Base-by-base conservation (phyloP, 345 rosid species). In the Combretum micranthum region DNA sequence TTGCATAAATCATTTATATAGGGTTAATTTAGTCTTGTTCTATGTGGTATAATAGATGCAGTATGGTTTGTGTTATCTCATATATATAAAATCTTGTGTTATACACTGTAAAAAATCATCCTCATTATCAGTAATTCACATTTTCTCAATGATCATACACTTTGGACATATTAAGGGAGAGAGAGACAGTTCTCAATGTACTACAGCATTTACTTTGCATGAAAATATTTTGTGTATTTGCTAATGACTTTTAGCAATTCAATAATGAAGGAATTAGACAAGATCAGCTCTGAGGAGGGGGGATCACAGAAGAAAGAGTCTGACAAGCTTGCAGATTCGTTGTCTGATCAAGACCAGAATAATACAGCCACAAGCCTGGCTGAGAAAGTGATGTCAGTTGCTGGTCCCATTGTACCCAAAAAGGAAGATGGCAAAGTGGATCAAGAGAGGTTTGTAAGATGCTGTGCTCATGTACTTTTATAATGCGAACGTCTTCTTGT, bases 401-500 rank as follows among this genome's bases (percentile, higher is more conserved):
- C 99, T 77, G 79, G 79, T 75, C 97, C 98, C 47, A 93, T 90
- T 46, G 94, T 92, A 52, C 98, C 98, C 57, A 92, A 89, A 52
- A 93, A 80, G 69, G 93, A 72, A 76, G 88, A 68, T 69, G 99
- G 99, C 63, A 91, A 78, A 81, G 81, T 88, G 63, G 99, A 88
- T 80, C 94, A 88, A 68, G 97, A 86, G 39, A 88, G 95, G 99
- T 93, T 57, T 70, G 10, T 32, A 7, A 32, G 39, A 32, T 32
- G 39, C 39, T 32, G 9, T 32, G 18, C 43, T 1, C 45, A 12
- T 21, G 25, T 44, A 21, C 48, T 53, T 20, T 12, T 47, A 20
- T 10, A 12, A 3, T 45, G 15, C n/a, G 37, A 17, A 18, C 22
- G 54, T 25, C 25, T 55, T 19, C 39, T 32, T 32, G 10, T 32